These are phyloP conservation scores for Cryptosporidium viatorum DNA, from an alignment of 169 alveolate genomes.

Conservation along the genomic window DNA sequence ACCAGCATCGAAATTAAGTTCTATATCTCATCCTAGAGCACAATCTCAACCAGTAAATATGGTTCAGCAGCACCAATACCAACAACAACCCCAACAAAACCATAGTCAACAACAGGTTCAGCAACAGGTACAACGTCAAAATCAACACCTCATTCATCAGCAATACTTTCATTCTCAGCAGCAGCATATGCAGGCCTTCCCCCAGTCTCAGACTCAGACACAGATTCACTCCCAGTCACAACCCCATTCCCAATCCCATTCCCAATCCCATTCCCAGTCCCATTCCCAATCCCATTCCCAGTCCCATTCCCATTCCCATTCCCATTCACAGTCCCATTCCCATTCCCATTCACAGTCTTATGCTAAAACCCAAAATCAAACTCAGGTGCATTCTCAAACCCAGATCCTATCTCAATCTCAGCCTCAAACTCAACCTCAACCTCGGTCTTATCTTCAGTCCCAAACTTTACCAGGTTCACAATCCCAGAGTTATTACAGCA, in stretches of 20 bases:
- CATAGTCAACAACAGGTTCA: neutral
- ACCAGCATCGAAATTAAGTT: neutral
- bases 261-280: neutral
- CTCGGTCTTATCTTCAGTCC: constrained; percentile 5
- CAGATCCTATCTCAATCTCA: constrained; percentile 8
- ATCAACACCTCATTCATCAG: neutral
- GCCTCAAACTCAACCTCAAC: constrained; percentile 5
- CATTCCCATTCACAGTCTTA: neutral
- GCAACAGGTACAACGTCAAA: neutral
- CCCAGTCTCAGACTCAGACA: neutral
- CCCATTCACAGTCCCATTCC: neutral
- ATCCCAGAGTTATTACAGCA: neutral
- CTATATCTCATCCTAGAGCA: neutral
- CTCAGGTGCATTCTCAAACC: neutral
- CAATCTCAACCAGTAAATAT: neutral
- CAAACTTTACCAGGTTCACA: neutral
- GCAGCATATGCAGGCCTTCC: neutral
- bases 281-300: neutral
- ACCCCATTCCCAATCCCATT: neutral
- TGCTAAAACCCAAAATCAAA: neutral
- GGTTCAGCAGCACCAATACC: neutral
- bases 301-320: neutral
- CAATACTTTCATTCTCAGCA: constrained; percentile 2
- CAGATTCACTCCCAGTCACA: neutral
- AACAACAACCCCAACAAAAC: neutral